A percentile compares a stretch with the other conserved stretches of the same genome.
Evolutionary conservation across 225 moss, liverwort and hornwort genomes (phyloP).

Genomic region (Physcomitrium patens): DNA sequence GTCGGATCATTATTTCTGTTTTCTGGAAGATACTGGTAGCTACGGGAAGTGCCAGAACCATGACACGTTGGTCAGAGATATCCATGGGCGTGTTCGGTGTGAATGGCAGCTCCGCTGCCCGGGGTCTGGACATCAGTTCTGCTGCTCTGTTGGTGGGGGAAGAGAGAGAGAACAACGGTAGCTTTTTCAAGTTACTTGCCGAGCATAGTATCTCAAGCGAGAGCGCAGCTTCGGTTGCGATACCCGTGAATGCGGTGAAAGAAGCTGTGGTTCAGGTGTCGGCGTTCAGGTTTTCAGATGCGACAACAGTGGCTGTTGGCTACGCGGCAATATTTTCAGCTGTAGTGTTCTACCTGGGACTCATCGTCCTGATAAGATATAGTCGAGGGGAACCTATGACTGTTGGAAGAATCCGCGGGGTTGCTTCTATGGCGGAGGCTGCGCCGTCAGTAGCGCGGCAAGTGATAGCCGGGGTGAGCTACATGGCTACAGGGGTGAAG

Average conservation of each 20-base stretch:
- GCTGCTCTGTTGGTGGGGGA: constrained; percentile 53
- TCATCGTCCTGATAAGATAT: constrained; percentile 86
- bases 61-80: constrained; percentile 36
- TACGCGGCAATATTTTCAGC: constrained; percentile 83
- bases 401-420: constrained; percentile 85
- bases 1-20: constrained; percentile 80
- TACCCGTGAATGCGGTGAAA: constrained; percentile 56
- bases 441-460: constrained; percentile 95
- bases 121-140: constrained; percentile 38
- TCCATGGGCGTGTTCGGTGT: constrained; percentile 39
- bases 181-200: constrained; percentile 39
- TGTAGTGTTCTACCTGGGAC: constrained; percentile 85
- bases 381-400: constrained; percentile 90
- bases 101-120: constrained; percentile 37
- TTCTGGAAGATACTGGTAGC: constrained; percentile 76
- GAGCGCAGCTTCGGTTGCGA: constrained; percentile 38
- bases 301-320: constrained; percentile 90
- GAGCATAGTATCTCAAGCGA: constrained; percentile 40
- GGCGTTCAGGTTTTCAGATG: constrained; percentile 85
- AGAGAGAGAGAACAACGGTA: constrained; percentile 39
- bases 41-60: constrained; percentile 45
- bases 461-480: constrained; percentile 89
- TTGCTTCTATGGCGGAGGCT: constrained; percentile 93
- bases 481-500: constrained; percentile 89
- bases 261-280: constrained; percentile 67